Base-by-base conservation (phyloP, 1,284 basidiomycete genomes). In the Pseudozyma sp. region DNA sequence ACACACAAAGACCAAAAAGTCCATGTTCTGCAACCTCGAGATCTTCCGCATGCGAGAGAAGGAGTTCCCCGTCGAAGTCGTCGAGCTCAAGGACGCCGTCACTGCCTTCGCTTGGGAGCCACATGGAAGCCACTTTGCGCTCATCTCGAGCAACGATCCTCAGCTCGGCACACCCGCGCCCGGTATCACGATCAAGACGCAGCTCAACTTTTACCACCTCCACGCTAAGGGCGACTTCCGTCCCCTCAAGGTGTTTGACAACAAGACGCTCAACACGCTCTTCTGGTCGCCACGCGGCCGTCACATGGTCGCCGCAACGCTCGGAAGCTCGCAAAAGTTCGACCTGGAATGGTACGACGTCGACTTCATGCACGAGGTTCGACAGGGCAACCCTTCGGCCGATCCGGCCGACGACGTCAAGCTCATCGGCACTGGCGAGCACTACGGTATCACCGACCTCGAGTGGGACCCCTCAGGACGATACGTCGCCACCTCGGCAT, bases 311-410 rank as follows among this genome's bases (percentile, higher is more conserved):
- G 90, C 97, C 61, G 95, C 94, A 17, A 98, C 96, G 45, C 92
- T 99, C 58, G 97, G 95, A 46, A 96, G 94, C 16, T 91, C 92
- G 24, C 90, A 90, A 80, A 99, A 99, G 87, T 99, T 93, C 35
- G 97, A 99, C 85, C 89, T 99, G 42, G 96, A 99, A 85, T 99
- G 98, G 87, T 99, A 94, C 94, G 97, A 99, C 85, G 89, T 98
- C 54, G 97, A 99, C 87, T 97, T 96, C 88, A 90, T 79, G 89
- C 90, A 67, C 88, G 88, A 29, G 88, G 89, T 77, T 81, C 86
- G 66, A 86, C 82, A 88, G 63, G 83, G 83, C 51, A 89, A 90
- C 75, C 87, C 89, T 50, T 65, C 75, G 29, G 92, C 94, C 54
- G 85, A 86, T 40, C 68, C 84, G 9, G 94, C 93, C 47, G 89